Base-by-base conservation (phyloP, 805 yeast genomes). In the Lipomyces oligophaga region DNA sequence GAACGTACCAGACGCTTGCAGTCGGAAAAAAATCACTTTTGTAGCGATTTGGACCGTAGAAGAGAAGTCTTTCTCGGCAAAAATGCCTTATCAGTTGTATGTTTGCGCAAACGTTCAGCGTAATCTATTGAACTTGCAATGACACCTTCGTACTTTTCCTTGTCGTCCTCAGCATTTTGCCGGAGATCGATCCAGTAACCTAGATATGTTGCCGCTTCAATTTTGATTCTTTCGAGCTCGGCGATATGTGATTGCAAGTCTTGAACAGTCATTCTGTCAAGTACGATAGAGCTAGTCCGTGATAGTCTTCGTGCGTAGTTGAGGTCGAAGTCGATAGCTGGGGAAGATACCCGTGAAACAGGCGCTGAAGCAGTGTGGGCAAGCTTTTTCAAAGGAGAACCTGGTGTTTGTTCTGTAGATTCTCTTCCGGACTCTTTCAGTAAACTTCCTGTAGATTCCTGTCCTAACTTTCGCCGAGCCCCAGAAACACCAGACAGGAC, bases 111-210 rank as follows among this genome's bases (percentile, higher is more conserved):
- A 58, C 85, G 78, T 64, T 93, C 96, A 5, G 95, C 84, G 62
- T 89, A 88, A 5, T 95, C 97, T 13, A 89, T 85, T 57, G 89
- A 68, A 58, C 86, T 88, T 61, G 87, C 95, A 34, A 93, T 88
- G 56, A 93, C 95, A 2, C 82, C 75, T 58, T 90, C 95, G 61
- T 82, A 88, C 13, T 89, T 78, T 27, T 75, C 76, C 58, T 85
- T 83, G 63, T 88, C 94, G 34, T 72, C 74, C 46, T 69, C 69
- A 16, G 81, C 66, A 6, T 73, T 78, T 28, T 63, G 62, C 38
- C 75, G 69, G 48, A 75, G 69, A 50, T 74, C 64, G 39, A 71
- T 70, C 83, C 89, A 81, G 8, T 76, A 67, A 11, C 70, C 62
- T 11, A 76, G 60, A 27, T 71, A 59, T 7, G 51, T 60, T 42